Base-by-base conservation (phyloP, 345 rosid species). In the Eucalyptus urophylla region DNA sequence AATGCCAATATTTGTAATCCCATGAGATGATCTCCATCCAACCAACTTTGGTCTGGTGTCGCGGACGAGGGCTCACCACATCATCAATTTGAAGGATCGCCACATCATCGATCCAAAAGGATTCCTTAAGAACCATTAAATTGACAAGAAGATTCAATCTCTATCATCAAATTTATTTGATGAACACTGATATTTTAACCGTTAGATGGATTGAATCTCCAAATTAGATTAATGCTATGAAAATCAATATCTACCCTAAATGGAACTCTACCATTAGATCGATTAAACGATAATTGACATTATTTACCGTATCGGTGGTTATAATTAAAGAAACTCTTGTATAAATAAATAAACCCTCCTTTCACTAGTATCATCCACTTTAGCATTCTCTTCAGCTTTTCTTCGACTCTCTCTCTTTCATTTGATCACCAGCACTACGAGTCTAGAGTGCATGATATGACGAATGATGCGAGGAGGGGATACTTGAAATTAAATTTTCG, bases 81-180 rank as follows among this genome's bases (percentile, higher is more conserved):
- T 65, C 37, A 14, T 19, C 58, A 53, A 53, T 53, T 53, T 8
- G 58, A 53, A 24, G 5, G 58, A 53, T 53, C 11, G 24, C 25
- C 24, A 53, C 25, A 8, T n/a, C 37, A 65, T n/a, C 11, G 19
- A 65, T 29, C 37, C 1, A 19, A 65, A 65, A 62, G 3, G n/a
- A 0, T 2, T n/a, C 19, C 37, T n/a, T 14, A 14, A n/a, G 6
- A 14, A 14, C 21, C 19, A 31, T n/a, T 14, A n/a, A 21, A 65
- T 65, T 65, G 1, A n/a, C 1, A 10, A 65, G 6, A 3, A 3
- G 1, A 15, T 65, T 3, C 8, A 0, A 29, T 65, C 4, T 5
- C 37, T 65, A 2, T 6, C 37, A 7, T 29, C 33, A 8, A 22
- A 62, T 62, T 62, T 27, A 15, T 27, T 62, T 27, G 0, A 62